Conservation (phyloP, 768 basidiomycete genomes). For the Termitomyces sp. region DNA sequence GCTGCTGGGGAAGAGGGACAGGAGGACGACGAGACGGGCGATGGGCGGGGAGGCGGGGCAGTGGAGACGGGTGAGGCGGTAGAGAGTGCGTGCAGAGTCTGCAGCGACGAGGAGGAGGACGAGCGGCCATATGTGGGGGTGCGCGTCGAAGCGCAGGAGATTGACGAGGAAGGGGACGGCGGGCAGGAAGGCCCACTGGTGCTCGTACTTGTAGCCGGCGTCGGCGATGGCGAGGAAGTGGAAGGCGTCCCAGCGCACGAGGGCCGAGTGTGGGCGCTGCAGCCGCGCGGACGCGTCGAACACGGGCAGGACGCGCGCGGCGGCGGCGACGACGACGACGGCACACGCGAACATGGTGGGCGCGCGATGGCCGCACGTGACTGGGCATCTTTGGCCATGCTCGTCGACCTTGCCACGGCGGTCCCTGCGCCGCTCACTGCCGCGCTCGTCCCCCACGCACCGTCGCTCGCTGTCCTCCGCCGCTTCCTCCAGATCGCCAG, state of each 20-base stretch:
- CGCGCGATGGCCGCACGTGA: background rate
- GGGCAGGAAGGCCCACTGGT: slow-evolving; percentile 87
- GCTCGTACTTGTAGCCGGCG: slow-evolving; percentile 56
- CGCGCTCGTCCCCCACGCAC: slow-evolving; percentile 57
- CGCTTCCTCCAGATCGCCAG: slow-evolving; percentile 40
- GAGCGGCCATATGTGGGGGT: slow-evolving; percentile 24
- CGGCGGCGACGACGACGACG: slow-evolving; percentile 16
- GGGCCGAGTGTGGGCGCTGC: slow-evolving; percentile 14
- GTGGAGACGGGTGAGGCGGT: slow-evolving; percentile 36
- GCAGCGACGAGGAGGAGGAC: slow-evolving; percentile 31
- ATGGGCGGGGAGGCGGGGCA: slow-evolving; percentile 52
- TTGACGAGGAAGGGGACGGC: slow-evolving; percentile 56
- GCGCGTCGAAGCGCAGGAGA: slow-evolving; percentile 12
- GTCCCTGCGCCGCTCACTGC: slow-evolving; percentile 59
- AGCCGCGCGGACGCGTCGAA: slow-evolving; percentile 35
- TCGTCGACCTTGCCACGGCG: slow-evolving; percentile 43
- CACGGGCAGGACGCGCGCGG: slow-evolving; percentile 23
- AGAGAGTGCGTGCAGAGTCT: slow-evolving; percentile 30
- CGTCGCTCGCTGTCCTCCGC: slow-evolving; percentile 39
- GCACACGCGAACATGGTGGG: slow-evolving; percentile 5
- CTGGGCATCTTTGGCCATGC: background rate
- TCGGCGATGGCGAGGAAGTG: slow-evolving; percentile 72
- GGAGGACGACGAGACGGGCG: slow-evolving; percentile 52
- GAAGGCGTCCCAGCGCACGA: slow-evolving; percentile 85
- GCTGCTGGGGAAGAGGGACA: slow-evolving; percentile 79